Base-by-base conservation (phyloP, 2,329 filamentous ascomycete species). In the Penicillium concentricum region DNA sequence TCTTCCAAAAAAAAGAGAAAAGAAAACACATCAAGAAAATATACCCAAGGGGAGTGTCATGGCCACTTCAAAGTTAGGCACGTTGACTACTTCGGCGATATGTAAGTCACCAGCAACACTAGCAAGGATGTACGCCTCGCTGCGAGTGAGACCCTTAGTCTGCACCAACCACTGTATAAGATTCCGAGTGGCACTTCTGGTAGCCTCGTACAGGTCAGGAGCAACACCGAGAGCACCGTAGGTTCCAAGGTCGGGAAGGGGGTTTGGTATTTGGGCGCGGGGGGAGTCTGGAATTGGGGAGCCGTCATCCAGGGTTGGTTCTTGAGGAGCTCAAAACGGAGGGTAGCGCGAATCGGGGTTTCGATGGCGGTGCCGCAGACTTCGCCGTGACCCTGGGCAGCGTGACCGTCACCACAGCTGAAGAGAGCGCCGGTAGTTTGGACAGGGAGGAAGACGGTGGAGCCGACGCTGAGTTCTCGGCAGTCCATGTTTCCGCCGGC, bases 281-380 rank as follows among this genome's bases (percentile, higher is more conserved):
- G 71, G 64, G 71, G 64, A 1, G 76, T 81, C 53, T 76, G 61
- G 61, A 78, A 81, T 66, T 83, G 80, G 38, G 81, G 81, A 18
- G 76, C 75, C 28, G 72, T 73, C 28, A 82, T 70, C 75, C 76
- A 81, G 13, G 71, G 64, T 61, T 75, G 79, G 48, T 73, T 71
- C 65, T 80, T 81, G 54, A 78, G 72, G 7, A 83, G 69, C 3
- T 76, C 79, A 35, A 84, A 73, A n/a, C 77, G 74, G 34, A 84
- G 62, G 0, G 75, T 76, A 0, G 80, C 81, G 56, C 71, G 76
- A 70, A 82, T 79, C 1, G 79, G 75, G 26, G 81, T 83, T 72
- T 84, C 82, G 61, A 84, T 81, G 7, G 82, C 82, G n/a, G 80
- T 82, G 6, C 82, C 81, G 60, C 81, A 83, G 22, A 83, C 78